Conservation (phyloP, 2,329 filamentous ascomycete species). For the Colletotrichum sansevieriae region DNA sequence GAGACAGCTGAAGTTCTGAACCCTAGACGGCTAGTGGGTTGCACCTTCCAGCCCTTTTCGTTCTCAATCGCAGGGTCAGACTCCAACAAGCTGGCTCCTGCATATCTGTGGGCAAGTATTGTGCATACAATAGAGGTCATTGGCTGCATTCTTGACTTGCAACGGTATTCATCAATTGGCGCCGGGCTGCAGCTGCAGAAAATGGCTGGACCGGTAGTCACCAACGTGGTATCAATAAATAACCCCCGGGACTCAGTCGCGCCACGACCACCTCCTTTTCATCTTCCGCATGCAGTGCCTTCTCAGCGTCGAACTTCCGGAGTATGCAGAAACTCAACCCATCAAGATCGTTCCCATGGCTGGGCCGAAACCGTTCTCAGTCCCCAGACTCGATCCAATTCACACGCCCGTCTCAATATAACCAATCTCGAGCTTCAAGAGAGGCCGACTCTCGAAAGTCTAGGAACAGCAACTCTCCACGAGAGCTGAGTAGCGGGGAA, state of each 20-base stretch:
- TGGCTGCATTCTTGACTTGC: not conserved
- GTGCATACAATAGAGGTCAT: not conserved
- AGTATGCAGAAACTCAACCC: not conserved
- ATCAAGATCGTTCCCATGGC: not conserved
- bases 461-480: not conserved
- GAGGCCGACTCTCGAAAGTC: not conserved
- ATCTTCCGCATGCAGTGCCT: too few relatives aligned
- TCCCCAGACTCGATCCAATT: conserved; percentile 5
- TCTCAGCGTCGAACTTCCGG: not conserved
- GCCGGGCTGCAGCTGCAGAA: too few relatives aligned
- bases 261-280: too few relatives aligned
- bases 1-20: not conserved
- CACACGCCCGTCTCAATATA: not conserved
- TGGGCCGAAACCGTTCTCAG: not conserved
- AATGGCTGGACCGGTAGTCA: too few relatives aligned
- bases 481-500: not conserved
- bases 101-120: not conserved
- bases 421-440: not conserved
- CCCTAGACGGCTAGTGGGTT: conserved; percentile 8
- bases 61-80: not conserved
- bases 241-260: too few relatives aligned
- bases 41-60: not conserved
- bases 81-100: not conserved
- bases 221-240: too few relatives aligned
- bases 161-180: too few relatives aligned